These are phyloP conservation scores for Arachis monticola DNA, from an alignment of 331 rosid species.

Conservation along the genomic window DNA sequence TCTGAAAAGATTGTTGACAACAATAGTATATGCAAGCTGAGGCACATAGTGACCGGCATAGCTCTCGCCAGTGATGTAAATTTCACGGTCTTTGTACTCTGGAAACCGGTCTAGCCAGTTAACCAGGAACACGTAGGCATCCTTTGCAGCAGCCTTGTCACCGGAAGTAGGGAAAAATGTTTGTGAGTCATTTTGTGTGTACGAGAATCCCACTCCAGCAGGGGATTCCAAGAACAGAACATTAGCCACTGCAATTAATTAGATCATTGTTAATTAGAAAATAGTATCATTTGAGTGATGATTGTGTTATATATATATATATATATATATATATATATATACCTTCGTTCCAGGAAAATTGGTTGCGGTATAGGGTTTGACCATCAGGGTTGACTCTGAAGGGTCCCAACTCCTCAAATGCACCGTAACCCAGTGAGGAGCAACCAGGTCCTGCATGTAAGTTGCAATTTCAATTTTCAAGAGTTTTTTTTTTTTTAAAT, in stretches of 20 bases:
- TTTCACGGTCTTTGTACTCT: constrained; percentile 29
- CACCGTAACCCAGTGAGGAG: constrained; percentile 43
- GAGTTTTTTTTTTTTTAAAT: too few relatives aligned
- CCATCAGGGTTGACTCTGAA: constrained; percentile 52
- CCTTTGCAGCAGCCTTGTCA: constrained; percentile 38
- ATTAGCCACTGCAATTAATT: constrained; percentile 44
- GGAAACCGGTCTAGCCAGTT: constrained; percentile 49
- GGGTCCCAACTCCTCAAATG: constrained; percentile 51
- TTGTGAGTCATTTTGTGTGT: constrained; percentile 49
- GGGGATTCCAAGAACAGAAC: constrained; percentile 51
- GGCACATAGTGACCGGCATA: constrained; percentile 55
- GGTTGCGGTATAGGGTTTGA: constrained; percentile 37
- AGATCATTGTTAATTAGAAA: too few relatives aligned
- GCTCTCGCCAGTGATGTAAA: constrained; percentile 46
- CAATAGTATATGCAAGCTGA: constrained; percentile 47
- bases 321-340: too few relatives aligned
- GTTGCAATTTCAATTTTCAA: constrained; percentile 2
- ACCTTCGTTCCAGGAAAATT: constrained; percentile 54
- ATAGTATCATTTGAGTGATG: background rate
- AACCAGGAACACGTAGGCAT: constrained; percentile 42
- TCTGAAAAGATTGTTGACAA: constrained; percentile 1
- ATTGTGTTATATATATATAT: background rate
- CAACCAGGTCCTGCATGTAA: constrained; percentile 41
- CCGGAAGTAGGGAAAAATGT: constrained; percentile 25
- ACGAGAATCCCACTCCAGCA: constrained; percentile 54